Evolutionary conservation across 2,329 filamentous ascomycete species (phyloP), one percentile per base, ranked within the genome.

Genomic region (Fusarium papillatum): DNA sequence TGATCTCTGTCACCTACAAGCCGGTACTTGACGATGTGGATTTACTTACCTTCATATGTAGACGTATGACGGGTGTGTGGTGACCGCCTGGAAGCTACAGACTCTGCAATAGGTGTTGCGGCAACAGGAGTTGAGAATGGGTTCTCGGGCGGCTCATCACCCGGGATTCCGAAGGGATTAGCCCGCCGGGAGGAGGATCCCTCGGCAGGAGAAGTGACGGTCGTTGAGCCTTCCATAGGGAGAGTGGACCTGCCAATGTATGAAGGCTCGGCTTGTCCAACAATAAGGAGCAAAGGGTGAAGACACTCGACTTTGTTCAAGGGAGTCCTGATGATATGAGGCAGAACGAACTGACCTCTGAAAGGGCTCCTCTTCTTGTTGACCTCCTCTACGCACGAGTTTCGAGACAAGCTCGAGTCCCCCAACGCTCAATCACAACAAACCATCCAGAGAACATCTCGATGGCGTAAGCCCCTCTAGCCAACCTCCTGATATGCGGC

Each of bases 101-200:
- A 77, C 31, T 72, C 68, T 6, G 76, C 74, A 73, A 69, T 48
- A 2, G 76, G 76, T 26, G 76, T 78, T 8, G 72, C 76, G 3
- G 68, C 70, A 66, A 63, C 62, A 8, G 77, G 77, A 38, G 77
- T 78, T 22, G 69, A 73, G 22, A 78, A 78, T 0, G 75, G 77
- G 22, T 78, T 78, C 26, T 78, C 76, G 4, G 68, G 64, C 17
- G 68, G 46, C 19, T 77, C 77, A 64, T 59, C 63, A 17, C 68
- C 69, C 24, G 76, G 71, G 5, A 68, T 74, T 43, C 62, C 68
- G 50, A 72, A 74, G 3, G 66, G 66, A 59, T 76, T 76, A 29
- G 41, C 34, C 43, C 53, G 68, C 66, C 36, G 59, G 1, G 59
- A 68, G 41, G 62, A 66, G 4, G 66, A 66, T 43, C 70, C 76